A percentile compares a stretch with the other conserved stretches of the same genome.
Conservation (phyloP, 1,284 basidiomycete genomes). For the Lentinula novae-zelandiae region DNA sequence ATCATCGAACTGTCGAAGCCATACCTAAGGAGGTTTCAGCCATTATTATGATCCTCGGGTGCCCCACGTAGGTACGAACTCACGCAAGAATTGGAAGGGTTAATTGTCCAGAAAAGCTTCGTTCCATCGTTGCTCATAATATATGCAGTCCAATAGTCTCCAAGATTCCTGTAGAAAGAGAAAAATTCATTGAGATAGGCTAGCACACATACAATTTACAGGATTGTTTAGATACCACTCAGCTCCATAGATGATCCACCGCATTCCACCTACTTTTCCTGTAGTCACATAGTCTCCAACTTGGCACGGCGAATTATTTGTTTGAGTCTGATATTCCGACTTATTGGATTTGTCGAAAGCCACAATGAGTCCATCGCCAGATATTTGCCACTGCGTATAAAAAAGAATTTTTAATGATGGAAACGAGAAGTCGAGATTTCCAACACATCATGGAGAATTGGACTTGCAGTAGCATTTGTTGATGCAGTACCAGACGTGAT, state of each 20-base stretch:
- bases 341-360: too few relatives aligned
- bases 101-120: neutral
- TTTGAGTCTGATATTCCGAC: neutral
- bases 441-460: neutral
- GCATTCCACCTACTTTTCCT: neutral
- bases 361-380: neutral
- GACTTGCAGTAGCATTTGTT: neutral
- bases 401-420: neutral
- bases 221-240: neutral
- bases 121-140: neutral
- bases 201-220: too few relatives aligned
- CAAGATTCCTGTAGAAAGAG: neutral
- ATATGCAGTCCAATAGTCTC: neutral
- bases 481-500: neutral
- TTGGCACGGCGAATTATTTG: neutral
- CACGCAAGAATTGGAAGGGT: neutral
- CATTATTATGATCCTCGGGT: too few relatives aligned
- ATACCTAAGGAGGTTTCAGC: neutral
- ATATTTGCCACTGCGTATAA: neutral
- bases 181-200: too few relatives aligned
- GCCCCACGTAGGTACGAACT: neutral
- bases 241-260: neutral
- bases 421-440: neutral
- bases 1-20: neutral
- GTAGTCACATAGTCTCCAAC: neutral